Conservation (phyloP, 2,329 filamentous ascomycete genomes). For the Hypoxylon sp. region DNA sequence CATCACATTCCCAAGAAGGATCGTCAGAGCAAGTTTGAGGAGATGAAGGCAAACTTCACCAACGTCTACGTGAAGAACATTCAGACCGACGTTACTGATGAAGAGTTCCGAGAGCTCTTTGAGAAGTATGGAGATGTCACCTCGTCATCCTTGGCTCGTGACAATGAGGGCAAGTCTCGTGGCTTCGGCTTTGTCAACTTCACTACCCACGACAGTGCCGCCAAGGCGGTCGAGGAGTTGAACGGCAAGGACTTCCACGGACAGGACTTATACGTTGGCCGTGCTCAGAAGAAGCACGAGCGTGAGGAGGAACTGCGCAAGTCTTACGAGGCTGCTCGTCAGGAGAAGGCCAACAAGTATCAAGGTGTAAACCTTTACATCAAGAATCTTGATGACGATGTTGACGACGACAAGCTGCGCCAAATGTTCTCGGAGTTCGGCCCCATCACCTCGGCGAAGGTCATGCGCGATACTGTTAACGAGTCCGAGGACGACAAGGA, state of each 20-base stretch:
- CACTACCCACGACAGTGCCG: constrained; percentile 88
- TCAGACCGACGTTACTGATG: constrained; percentile 83
- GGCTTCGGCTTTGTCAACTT: constrained; percentile 98
- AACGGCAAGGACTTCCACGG: constrained; percentile 93
- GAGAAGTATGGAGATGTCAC: constrained; percentile 94
- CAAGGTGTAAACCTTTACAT: constrained; percentile 99
- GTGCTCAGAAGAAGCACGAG: constrained; percentile 99
- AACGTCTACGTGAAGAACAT: constrained; percentile 99
- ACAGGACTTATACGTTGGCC: constrained; percentile 97
- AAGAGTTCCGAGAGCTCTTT: constrained; percentile 94
- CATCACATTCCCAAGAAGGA: constrained; percentile 99
- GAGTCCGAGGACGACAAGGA: constrained; percentile 70
- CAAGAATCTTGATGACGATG: constrained; percentile 97
- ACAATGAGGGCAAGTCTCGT: constrained; percentile 90
- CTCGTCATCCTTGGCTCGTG: constrained; percentile 92
- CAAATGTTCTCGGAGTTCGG: constrained; percentile 92
- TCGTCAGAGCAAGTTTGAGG: constrained; percentile 99
- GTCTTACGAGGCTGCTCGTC: constrained; percentile 96
- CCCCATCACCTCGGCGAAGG: constrained; percentile 97
- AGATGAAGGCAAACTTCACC: constrained; percentile 99
- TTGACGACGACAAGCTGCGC: constrained; percentile 97
- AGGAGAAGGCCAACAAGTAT: constrained; percentile 99
- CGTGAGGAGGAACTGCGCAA: constrained; percentile 99
- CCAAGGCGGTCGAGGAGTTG: constrained; percentile 88
- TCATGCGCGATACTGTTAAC: constrained; percentile 87